Conservation (phyloP, 208 protist genomes). For the Acanthamoeba royreba region DNA sequence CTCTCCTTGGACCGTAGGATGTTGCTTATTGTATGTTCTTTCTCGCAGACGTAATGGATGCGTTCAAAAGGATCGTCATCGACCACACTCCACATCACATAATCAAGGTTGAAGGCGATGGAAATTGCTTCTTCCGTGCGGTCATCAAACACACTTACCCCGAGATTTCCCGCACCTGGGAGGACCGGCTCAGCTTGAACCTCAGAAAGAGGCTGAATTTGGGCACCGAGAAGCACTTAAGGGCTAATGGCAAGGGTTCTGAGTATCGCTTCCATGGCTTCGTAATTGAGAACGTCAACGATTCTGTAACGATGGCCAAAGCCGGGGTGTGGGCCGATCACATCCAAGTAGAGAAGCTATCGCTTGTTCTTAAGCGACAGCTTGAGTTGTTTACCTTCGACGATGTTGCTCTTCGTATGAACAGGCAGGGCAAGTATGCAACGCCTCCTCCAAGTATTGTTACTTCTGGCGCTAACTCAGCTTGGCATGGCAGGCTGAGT, state of each 20-base stretch:
- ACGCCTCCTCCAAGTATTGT: background rate
- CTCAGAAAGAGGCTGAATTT: background rate
- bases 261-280: slow-evolving; percentile 21
- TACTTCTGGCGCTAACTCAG: background rate
- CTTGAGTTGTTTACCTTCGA: background rate
- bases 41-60: background rate
- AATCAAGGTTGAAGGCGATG: background rate
- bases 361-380: background rate
- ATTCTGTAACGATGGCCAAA: slow-evolving; percentile 29
- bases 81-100: background rate
- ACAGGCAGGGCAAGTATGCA: background rate
- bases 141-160: background rate
- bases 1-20: background rate
- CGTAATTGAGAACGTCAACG: slow-evolving; percentile 37
- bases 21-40: background rate
- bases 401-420: background rate
- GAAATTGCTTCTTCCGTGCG: slow-evolving; percentile 28
- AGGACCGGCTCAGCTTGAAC: background rate
- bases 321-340: slow-evolving; percentile 34
- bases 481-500: background rate
- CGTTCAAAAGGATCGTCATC: background rate
- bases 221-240: background rate
- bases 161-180: background rate
- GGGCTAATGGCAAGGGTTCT: background rate
- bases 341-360: slow-evolving; percentile 29